Evolutionary conservation across 2,329 filamentous ascomycete genomes (phyloP), one percentile per base, ranked within the genome.

Genomic region (Anisogramma anomala): DNA sequence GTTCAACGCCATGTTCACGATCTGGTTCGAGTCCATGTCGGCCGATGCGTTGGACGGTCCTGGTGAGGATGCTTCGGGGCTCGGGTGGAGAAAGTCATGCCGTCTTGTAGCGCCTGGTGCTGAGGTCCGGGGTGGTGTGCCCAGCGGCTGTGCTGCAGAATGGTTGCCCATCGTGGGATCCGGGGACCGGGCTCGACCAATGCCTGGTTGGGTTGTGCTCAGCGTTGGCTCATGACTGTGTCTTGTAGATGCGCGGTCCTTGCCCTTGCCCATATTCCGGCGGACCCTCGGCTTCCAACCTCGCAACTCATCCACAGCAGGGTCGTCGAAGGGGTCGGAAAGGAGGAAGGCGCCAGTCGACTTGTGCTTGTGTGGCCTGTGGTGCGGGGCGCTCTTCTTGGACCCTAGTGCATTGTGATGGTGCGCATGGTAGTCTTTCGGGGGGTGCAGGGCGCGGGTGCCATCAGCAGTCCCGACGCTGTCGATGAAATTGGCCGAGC

Each of bases 1-100:
- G 49, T 82, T 91, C 51, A 96, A 63, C 1, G 89, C 89, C 74
- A 96, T 84, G 54, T 87, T 87, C 31, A 96, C 86, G 49, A 96
- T 93, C 59, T 94, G 84, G 3, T 82, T 77, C 6, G 88, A 82
- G 54, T 95, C 88, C 45, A 82, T 71, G 52, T 86, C 77, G 15
- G 83, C 57, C 4, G 59, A 46, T 7, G 46, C 52, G 11, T 56
- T 39, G 45, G 53, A 33, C 43, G 48, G 23, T 50, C 52, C 15
- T 52, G 54, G 42, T 19, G 49, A 50, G 28, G 54, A 49, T 30
- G 33, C 40, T 33, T 41, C 50, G 43, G 54, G 56, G 47, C 52
- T 52, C 30, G 47, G 48, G 18, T 51, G 51, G 27, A 52, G 53
- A 23, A 46, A 43, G n/a, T 53, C 49, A 32, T 50, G 50, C 22